Evolutionary conservation across 331 rosid genomes (phyloP).

Genomic region (Pyracantha coccinea): DNA sequence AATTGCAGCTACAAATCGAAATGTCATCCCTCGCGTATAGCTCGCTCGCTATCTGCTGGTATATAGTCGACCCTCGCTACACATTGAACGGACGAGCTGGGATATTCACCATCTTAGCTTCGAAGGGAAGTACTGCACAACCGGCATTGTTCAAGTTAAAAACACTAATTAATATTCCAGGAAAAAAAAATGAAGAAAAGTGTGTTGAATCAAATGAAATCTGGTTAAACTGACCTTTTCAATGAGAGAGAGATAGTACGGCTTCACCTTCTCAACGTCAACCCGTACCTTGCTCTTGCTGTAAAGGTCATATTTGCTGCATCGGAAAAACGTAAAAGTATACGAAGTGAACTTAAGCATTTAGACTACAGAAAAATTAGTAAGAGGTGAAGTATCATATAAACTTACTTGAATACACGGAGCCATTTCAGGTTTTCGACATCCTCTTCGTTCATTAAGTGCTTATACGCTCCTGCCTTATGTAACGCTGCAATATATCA

Average conservation of each 20-base stretch:
- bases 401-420: constrained; percentile 46
- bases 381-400: no score
- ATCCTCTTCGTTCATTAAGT: constrained; percentile 65
- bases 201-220: neutral
- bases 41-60: neutral
- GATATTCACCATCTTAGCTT: constrained; percentile 30
- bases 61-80: neutral
- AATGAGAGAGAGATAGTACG: constrained; percentile 52
- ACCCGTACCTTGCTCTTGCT: constrained; percentile 58
- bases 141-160: neutral
- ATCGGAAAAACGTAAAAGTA: neutral
- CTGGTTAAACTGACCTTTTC: constrained; percentile 28
- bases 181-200: neutral
- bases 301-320: constrained; percentile 63
- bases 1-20: neutral
- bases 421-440: constrained; percentile 67
- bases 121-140: constrained; percentile 62
- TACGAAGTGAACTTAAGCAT: neutral
- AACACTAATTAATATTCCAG: neutral
- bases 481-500: constrained; percentile 45
- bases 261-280: constrained; percentile 56
- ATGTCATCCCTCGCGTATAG: neutral
- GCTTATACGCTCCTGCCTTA: constrained; percentile 46
- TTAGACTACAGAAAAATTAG: neutral
- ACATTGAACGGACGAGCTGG: neutral